phyloP scores from a whole-genome alignment of 306 rosid genomes.

The Cyclanthera cordifolia region DNA sequence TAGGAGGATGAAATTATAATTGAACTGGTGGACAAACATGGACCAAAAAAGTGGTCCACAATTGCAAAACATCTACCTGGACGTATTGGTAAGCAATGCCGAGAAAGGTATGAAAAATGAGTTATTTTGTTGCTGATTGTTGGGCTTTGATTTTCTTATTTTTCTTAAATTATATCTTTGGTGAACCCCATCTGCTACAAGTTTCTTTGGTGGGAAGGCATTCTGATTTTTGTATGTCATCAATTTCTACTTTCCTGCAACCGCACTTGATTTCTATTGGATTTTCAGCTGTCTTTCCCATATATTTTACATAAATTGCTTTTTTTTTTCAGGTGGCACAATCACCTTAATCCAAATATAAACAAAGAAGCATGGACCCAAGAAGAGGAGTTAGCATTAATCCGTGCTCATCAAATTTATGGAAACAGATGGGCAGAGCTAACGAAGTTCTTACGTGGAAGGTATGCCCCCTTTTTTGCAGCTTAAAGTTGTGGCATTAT shows the following conservation, averaged over 20 bases:
- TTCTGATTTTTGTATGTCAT: background rate
- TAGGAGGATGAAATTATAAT: slow-evolving; percentile 84
- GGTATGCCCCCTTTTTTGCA: slow-evolving; percentile 32
- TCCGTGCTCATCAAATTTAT: slow-evolving; percentile 79
- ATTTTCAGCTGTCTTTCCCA: background rate
- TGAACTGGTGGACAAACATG: slow-evolving; percentile 63
- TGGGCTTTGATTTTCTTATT: background rate
- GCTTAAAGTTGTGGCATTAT: slow-evolving; percentile 7
- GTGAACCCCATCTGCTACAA: background rate
- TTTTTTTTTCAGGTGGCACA: slow-evolving; percentile 69
- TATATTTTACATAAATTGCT: background rate
- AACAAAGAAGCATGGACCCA: slow-evolving; percentile 98
- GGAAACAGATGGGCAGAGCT: slow-evolving; percentile 99
- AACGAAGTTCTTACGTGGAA: slow-evolving; percentile 84
- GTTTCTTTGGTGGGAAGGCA: background rate
- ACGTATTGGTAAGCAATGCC: slow-evolving; percentile 96
- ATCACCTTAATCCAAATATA: slow-evolving; percentile 94
- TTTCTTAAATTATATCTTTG: background rate
- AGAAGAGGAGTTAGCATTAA: slow-evolving; percentile 87
- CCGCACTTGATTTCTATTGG: background rate
- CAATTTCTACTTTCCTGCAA: background rate
- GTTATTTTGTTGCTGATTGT: background rate
- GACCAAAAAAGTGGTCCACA: slow-evolving; percentile 96
- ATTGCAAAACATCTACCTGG: slow-evolving; percentile 87
- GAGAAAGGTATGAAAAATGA: slow-evolving; percentile 70